A percentile compares a stretch with the other conserved stretches of the same genome.
phyloP scores from a whole-genome alignment of 441 rosid genomes.

The Jatropha multifida region DNA sequence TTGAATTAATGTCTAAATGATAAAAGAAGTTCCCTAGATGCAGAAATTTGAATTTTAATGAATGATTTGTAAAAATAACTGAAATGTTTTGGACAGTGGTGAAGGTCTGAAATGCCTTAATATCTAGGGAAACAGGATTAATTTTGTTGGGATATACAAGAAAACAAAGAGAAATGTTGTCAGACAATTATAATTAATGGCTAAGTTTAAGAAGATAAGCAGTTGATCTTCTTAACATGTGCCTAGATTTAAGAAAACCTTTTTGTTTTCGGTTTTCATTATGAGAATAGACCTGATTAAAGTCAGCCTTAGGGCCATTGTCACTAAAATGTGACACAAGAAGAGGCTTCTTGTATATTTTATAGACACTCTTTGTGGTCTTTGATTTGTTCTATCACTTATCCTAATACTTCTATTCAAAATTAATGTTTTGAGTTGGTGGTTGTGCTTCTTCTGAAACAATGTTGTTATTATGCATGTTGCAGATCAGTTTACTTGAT shows the following conservation, averaged over 20 bases:
- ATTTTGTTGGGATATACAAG: not conserved
- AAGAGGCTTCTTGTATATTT: not conserved
- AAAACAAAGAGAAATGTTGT: not conserved
- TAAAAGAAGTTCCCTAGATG: not conserved
- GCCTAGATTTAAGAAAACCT: not conserved
- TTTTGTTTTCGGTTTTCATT: not conserved
- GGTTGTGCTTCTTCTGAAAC: not conserved
- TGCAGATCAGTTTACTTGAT: constrained; percentile 73
- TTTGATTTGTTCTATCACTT: not conserved
- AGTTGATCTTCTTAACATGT: not conserved
- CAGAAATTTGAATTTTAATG: not conserved
- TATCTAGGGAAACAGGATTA: not conserved
- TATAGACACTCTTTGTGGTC: not conserved
- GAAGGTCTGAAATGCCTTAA: not conserved
- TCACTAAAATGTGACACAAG: not conserved
- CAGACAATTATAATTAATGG: not conserved
- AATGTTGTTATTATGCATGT: constrained; percentile 13
- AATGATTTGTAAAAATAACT: not conserved
- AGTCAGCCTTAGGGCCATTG: not conserved
- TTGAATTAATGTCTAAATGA: not conserved
- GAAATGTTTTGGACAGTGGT: not conserved
- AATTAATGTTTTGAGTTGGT: not conserved
- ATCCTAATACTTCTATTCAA: not conserved
- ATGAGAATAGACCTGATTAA: not conserved
- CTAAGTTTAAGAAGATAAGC: not conserved